phyloP scores from a whole-genome alignment of 768 basidiomycete species.

The Pholiota conissans region DNA sequence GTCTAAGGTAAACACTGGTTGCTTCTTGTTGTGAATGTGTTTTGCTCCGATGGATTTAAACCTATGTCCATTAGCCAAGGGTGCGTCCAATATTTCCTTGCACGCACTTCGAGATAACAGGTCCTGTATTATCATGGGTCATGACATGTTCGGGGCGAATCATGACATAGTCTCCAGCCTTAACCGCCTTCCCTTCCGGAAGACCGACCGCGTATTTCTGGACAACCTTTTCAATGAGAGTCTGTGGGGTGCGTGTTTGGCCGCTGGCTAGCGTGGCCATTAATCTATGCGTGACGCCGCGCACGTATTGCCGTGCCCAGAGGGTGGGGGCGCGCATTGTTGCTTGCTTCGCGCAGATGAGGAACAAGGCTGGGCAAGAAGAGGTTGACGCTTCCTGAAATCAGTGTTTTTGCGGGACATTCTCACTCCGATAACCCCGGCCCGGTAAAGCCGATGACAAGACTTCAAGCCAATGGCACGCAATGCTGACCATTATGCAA shows the following conservation, averaged over 20 bases:
- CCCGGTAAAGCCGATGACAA: conserved; percentile 4
- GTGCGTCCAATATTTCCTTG: conserved; percentile 13
- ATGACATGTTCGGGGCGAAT: conserved; percentile 97
- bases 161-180: conserved; percentile 99
- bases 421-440: conserved; percentile 1
- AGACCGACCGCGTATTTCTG: conserved; percentile 96
- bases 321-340: conserved; percentile 24
- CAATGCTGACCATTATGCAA: neutral
- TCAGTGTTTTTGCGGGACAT: neutral
- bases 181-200: conserved; percentile 74
- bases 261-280: conserved; percentile 25
- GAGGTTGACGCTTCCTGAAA: neutral
- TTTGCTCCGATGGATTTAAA: conserved; percentile 95
- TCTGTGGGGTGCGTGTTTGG: conserved; percentile 58
- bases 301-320: conserved; percentile 20
- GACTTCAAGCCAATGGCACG: neutral
- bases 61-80: conserved; percentile 37
- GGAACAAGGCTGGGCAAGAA: neutral
- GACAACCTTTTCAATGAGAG: conserved; percentile 95
- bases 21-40: conserved; percentile 72
- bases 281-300: conserved; percentile 18
- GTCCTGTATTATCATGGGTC: conserved; percentile 98
- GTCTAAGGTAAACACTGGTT: conserved; percentile 95
- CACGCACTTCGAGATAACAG: conserved; percentile 95
- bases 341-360: neutral